phyloP scores from a whole-genome alignment of 2,329 filamentous ascomycete species.

The Westerdykella aurantiaca region DNA sequence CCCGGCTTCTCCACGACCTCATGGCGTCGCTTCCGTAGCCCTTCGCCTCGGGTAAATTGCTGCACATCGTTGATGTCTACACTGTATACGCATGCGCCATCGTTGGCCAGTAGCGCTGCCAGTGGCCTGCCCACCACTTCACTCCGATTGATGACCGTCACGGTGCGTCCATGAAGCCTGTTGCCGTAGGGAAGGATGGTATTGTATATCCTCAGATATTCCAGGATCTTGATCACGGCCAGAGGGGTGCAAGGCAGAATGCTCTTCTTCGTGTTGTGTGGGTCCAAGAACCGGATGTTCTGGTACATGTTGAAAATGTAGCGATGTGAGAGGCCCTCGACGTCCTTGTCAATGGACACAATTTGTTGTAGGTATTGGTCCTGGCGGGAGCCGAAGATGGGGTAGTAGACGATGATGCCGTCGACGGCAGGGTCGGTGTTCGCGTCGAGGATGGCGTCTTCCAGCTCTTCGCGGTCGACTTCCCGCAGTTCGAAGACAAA shows the following conservation, averaged over 20 bases:
- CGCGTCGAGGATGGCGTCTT: conserved; percentile 79
- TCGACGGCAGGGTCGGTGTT: conserved; percentile 74
- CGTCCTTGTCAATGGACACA: conserved; percentile 83
- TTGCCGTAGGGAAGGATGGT: conserved; percentile 88
- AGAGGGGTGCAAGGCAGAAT: conserved; percentile 94
- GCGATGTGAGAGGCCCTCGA: conserved; percentile 87
- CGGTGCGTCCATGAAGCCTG: conserved; percentile 84
- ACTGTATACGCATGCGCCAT: conserved; percentile 91
- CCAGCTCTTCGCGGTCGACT: conserved; percentile 80
- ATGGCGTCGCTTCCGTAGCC: conserved; percentile 78
- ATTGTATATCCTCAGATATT: conserved; percentile 95
- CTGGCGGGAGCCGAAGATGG: conserved; percentile 85
- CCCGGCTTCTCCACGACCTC: conserved; percentile 79
- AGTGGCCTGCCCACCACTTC: conserved; percentile 93
- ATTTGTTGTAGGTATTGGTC: conserved; percentile 96
- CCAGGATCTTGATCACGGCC: conserved; percentile 93
- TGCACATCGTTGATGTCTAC: conserved; percentile 90
- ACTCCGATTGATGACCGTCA: conserved; percentile 92
- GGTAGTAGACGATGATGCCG: conserved; percentile 96
- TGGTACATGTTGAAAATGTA: conserved; percentile 99
- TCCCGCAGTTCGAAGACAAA: conserved; percentile 82
- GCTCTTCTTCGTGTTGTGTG: conserved; percentile 73
- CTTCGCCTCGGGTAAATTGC: conserved; percentile 82
- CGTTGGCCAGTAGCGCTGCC: conserved; percentile 88
- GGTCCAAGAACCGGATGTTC: conserved; percentile 92